These are phyloP conservation scores for Ophiostoma novo-ulmi DNA, from an alignment of 2,329 filamentous ascomycete species.

Conservation along the genomic window DNA sequence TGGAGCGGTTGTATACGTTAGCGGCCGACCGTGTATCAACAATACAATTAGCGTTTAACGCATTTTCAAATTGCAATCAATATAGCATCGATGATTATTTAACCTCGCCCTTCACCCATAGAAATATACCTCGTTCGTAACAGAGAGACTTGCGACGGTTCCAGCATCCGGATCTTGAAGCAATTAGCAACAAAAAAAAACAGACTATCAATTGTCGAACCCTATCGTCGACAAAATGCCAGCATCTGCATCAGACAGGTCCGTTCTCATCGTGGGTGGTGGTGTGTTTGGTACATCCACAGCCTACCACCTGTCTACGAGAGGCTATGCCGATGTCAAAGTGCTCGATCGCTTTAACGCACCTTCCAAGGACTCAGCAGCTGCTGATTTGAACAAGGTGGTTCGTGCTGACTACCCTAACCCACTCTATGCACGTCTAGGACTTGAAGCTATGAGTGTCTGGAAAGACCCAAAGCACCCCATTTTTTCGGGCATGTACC, in stretches of 20 bases:
- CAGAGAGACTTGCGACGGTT: too few relatives aligned
- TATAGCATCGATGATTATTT: not conserved
- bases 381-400: not conserved
- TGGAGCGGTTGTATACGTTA: not conserved
- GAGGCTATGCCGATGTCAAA: not conserved
- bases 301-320: constrained; percentile 1
- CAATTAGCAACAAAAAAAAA: not conserved
- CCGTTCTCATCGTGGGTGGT: not conserved
- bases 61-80: not conserved
- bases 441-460: not conserved
- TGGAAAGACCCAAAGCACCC: not conserved
- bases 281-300: not conserved
- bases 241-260: not conserved
- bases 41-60: not conserved
- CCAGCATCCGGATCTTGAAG: not conserved
- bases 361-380: not conserved
- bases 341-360: not conserved
- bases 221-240: not conserved
- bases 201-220: not conserved
- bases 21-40: not conserved
- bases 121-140: not conserved
- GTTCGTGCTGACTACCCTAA: not conserved
- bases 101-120: not conserved
- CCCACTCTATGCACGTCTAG: not conserved
- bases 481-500: not conserved